Base-by-base conservation (phyloP, 2,329 filamentous ascomycete species). In the Didymella segeticola region DNA sequence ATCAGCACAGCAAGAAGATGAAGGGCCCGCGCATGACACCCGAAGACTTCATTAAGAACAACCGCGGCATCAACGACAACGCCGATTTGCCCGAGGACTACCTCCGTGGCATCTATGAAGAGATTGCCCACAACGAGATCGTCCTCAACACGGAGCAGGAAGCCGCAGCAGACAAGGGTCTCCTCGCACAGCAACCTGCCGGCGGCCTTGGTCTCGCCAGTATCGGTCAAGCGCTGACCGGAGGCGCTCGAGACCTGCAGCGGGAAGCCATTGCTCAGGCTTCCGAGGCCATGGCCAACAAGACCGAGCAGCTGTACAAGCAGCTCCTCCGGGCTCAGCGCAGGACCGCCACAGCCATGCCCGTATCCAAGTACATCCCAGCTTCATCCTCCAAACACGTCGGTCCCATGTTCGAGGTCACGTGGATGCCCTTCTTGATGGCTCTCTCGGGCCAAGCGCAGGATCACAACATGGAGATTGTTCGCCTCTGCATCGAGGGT, bases 381-480 rank as follows among this genome's bases (percentile, higher is more conserved):
- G 95, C 95, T 3, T 95, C 91, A 1, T 98, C 93, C 0, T 93
- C 91, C 72, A 93, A 91, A 66, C 95, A 99, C 73, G 90, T 97
- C 43, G 95, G 95, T 0, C 92, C 95, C 0, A 99, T 99, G 95
- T 98, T 99, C 70, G 93, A 96, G 67, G 92, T 96, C 20, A 96
- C 92, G 0, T 99, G 95, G 95, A 99, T 98, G 93, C 96, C 93
- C 9, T 96, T 97, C 75, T 89, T 99, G 68, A 98, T 93, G 5
- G 93, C 93, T 0, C 83, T 99, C 22, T 97, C 93, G 1, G 93
- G 90, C 43, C 90, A 96, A 63, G 93, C 95, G 72, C 95, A 98
- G 66, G 93, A 96, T 70, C 90, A 96, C 63, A 97, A 97, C 67
- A 81, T 96, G 4, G 92, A 97, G 62, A 90, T 95, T 14, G 93